Base-by-base conservation (phyloP, 23 red algal species). In the Gracilaria vermiculophylla region DNA sequence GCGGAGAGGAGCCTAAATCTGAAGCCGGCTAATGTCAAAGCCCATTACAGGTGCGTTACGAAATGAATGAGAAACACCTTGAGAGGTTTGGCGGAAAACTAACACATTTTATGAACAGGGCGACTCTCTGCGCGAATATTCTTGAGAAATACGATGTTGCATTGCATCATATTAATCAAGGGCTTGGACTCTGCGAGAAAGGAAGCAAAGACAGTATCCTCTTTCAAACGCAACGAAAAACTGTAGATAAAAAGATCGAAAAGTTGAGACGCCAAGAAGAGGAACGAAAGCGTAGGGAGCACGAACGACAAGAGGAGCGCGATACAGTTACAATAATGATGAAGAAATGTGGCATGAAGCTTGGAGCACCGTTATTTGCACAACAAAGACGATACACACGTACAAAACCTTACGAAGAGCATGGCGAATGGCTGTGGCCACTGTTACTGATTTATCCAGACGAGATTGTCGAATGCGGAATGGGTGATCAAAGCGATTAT, bases 401-500 rank as follows among this genome's bases (percentile, higher is more conserved):
- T 41, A 77, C 85, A 65, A 53, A 58, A 69, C 69, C 85, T 32
- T 50, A 62, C 29, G 28, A 37, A 31, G 60, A 56, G 43, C 54
- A 87, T 0, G 82, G 69, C 1, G 82, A 89, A 33, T 89, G 45
- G 67, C 45, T 60, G 34, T 89, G 85, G 85, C 85, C 85, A 20
- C 8, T 77, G 37, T 53, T 89, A 33, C 33, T 89, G 11, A 53
- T 89, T 51, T 89, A 89, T 31, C 50, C 67, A 49, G 66, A 64
- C 49, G 65, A 89, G 54, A 43, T 86, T 48, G 58, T 70, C 3
- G 50, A 65, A 32, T 53, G 42, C 45, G 72, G 34, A 23, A 32
- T 77, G 35, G 85, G 85, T 16, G 85, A 89, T 62, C 85, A 89
- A 65, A 89, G 85, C 53, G 85, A 89, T 55, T 89, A 77, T 34